These are phyloP conservation scores for Phialocephala sp. DNA, from an alignment of 2,329 filamentous ascomycete genomes.

Conservation along the genomic window DNA sequence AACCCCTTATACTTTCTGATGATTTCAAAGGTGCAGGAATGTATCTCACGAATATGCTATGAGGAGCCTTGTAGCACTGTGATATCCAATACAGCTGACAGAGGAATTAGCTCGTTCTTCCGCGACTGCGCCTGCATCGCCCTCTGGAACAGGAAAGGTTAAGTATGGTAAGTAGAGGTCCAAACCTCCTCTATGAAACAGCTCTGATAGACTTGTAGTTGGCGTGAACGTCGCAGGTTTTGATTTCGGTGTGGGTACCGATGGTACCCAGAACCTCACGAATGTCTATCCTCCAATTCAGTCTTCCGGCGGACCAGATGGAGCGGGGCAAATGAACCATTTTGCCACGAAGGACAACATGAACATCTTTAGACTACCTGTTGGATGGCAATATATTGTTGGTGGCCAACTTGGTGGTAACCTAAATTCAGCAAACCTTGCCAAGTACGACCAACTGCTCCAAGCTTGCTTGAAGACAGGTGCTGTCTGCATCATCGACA, in stretches of 20 bases:
- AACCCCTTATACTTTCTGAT: neutral
- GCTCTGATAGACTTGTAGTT: slow-evolving; percentile 25
- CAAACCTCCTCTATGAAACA: too few species aligned
- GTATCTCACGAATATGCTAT: neutral
- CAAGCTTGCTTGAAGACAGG: slow-evolving; percentile 61
- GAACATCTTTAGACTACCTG: slow-evolving; percentile 55
- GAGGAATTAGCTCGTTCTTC: neutral
- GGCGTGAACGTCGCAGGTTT: slow-evolving; percentile 46
- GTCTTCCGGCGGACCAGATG: slow-evolving; percentile 32
- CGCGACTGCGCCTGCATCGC: neutral
- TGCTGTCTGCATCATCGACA: slow-evolving; percentile 63
- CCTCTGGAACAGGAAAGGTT: slow-evolving; percentile 24
- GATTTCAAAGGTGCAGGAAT: neutral
- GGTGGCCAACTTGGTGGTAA: slow-evolving; percentile 54
- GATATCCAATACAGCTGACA: neutral
- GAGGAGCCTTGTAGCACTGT: neutral
- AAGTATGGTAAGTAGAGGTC: slow-evolving; percentile 29
- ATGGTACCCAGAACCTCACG: slow-evolving; percentile 45
- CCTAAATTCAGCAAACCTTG: slow-evolving; percentile 56
- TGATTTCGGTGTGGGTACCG: slow-evolving; percentile 53
- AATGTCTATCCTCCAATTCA: slow-evolving; percentile 22
- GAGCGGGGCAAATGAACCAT: slow-evolving; percentile 48
- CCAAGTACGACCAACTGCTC: slow-evolving; percentile 59
- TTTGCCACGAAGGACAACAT: slow-evolving; percentile 59
- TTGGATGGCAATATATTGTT: slow-evolving; percentile 65